Percentiles rank a stretch among this genome's conserved stretches.
These are phyloP conservation scores for bread wheat (Triticum aestivum) DNA, from an alignment of 176 grass and related monocot genomes.

Conservation along the genomic window DNA sequence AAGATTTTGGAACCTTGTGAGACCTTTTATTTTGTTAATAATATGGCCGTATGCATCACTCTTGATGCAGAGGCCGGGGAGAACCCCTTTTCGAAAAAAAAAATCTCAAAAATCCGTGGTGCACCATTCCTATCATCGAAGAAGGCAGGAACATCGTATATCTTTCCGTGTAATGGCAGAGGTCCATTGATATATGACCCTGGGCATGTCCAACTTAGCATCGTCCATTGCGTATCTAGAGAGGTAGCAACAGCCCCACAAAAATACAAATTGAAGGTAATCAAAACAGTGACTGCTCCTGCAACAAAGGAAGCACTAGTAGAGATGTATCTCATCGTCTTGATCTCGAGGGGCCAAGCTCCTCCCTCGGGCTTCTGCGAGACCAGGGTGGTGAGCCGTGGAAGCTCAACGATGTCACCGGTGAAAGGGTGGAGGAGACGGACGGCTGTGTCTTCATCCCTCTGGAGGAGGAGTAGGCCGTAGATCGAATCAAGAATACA, in stretches of 20 bases:
- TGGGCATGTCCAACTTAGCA: background rate
- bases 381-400: background rate
- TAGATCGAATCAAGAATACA: background rate
- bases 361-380: background rate
- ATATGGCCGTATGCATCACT: too few relatives aligned
- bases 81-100: too few relatives aligned
- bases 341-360: background rate
- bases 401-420: constrained; percentile 1
- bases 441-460: background rate
- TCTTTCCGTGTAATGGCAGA: background rate
- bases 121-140: background rate
- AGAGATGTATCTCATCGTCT: background rate
- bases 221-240: background rate
- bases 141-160: background rate
- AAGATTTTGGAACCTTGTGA: too few relatives aligned
- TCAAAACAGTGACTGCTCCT: background rate
- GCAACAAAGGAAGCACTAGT: background rate
- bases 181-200: background rate
- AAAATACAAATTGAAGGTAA: background rate
- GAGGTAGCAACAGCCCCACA: background rate
- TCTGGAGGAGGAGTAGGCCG: background rate
- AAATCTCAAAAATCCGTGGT: background rate
- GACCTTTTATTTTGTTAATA: too few relatives aligned
- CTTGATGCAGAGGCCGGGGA: too few relatives aligned
- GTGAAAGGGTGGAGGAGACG: background rate